Evolutionary conservation across 495 filamentous ascomycete species (phyloP), one percentile per base, ranked within the genome.

Genomic region (Thozetella sp.): DNA sequence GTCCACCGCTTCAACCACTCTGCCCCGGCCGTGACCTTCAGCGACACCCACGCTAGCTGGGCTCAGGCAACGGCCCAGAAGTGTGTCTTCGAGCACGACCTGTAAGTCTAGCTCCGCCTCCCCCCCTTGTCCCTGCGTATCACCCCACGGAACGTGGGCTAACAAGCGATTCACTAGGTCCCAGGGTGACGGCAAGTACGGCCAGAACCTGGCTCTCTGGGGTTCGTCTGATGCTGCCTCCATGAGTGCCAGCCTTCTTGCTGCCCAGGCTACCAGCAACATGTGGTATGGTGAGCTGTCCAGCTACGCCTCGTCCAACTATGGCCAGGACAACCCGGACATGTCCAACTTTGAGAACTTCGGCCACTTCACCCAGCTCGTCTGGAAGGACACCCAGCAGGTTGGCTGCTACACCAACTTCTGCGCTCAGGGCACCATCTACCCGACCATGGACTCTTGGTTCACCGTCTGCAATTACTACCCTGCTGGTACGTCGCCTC

Each of bases 391-490:
- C 6, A 89, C 90, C 53, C 85, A 74, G 17, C 67, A 82, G 34
- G 79, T 98, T 37, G 95, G 92, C 61, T 99, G 95, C 73, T 83
- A 81, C 54, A 84, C 87, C 26, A 72, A 84, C 66, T 79, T 78
- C 66, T 80, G 80, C 68, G 59, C 69, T 2, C 52, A 76, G 13
- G 74, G 84, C 17, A 81, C 84, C 55, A 74, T 84, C 55, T 66
- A 71, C 22, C 25, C 37, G 22, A 59, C 48, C 9, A 63, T 78
- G 55, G 70, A 62, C 56, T 66, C 72, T 17, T 83, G 75, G 75
- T 90, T 81, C 71, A 93, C 90, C 51, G 92, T 96, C 53, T 99
- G 95, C 89, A 93, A 97, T 80, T 99, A 99, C 75, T 75, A 71
- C 51, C 81, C 90, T 62, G 70, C 85, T 59, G 90, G 90, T 90